Conservation (phyloP, 352 stramenopile species). For the Globisporangium carolinianum region DNA sequence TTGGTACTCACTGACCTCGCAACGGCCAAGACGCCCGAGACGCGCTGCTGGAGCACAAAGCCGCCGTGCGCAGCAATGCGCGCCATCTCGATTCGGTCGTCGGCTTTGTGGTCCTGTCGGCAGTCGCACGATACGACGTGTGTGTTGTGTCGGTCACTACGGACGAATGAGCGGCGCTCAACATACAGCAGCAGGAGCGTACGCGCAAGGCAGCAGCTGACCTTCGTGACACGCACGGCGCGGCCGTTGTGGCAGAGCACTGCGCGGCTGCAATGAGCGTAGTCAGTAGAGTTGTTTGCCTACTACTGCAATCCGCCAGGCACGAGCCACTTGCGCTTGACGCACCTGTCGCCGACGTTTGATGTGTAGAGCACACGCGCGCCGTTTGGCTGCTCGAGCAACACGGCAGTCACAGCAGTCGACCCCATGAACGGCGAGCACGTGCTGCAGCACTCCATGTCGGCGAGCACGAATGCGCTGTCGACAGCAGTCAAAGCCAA, state of each 20-base stretch:
- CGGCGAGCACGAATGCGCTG: slow-evolving; percentile 71
- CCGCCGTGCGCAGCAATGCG: slow-evolving; percentile 52
- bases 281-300: background rate
- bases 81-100: slow-evolving; percentile 40
- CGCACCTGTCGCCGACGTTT: slow-evolving; percentile 75
- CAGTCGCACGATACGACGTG: background rate
- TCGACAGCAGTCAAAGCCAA: too few species aligned
- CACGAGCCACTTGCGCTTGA: background rate
- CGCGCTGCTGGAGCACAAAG: slow-evolving; percentile 66
- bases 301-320: too few species aligned
- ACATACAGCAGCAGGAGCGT: background rate
- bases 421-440: slow-evolving; percentile 43
- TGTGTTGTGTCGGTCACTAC: too few species aligned
- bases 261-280: slow-evolving; percentile 29
- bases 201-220: slow-evolving; percentile 8
- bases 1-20: slow-evolving; percentile 30
- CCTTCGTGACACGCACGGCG: slow-evolving; percentile 51
- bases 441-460: slow-evolving; percentile 61
- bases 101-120: slow-evolving; percentile 63
- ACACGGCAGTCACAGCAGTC: slow-evolving; percentile 48
- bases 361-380: slow-evolving; percentile 38
- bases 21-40: slow-evolving; percentile 66
- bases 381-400: slow-evolving; percentile 33
- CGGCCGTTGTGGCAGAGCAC: slow-evolving; percentile 50
- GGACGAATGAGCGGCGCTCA: background rate